Conservation (phyloP, 2,329 filamentous ascomycete genomes). For the Beauveria sp. region DNA sequence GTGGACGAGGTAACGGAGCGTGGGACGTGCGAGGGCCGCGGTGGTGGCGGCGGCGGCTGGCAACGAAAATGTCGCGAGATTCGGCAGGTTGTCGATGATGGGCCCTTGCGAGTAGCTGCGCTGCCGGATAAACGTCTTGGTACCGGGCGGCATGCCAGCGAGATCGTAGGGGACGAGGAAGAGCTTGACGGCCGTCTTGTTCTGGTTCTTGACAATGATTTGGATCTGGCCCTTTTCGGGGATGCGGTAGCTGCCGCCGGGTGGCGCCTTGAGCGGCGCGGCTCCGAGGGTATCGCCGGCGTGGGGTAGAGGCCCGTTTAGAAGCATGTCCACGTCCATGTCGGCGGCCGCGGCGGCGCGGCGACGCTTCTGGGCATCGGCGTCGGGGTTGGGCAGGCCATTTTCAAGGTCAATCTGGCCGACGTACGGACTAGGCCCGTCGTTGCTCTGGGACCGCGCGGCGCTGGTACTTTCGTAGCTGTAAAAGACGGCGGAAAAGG, state of each 20-base stretch:
- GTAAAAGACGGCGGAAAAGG: slow-evolving; percentile 94
- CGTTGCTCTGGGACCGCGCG: slow-evolving; percentile 58
- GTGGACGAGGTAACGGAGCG: slow-evolving; percentile 83
- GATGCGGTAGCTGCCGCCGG: slow-evolving; percentile 87
- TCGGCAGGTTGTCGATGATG: slow-evolving; percentile 60
- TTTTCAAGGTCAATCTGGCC: slow-evolving; percentile 89
- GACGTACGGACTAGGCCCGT: slow-evolving; percentile 93
- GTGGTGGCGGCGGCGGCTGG: slow-evolving; percentile 16
- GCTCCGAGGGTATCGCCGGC: slow-evolving; percentile 18
- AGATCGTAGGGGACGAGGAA: slow-evolving; percentile 93
- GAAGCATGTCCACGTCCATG: slow-evolving; percentile 16
- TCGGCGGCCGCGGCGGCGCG: slow-evolving; percentile 40
- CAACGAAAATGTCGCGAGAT: slow-evolving; percentile 13
- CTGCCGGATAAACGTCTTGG: slow-evolving; percentile 93
- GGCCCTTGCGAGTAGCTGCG: slow-evolving; percentile 85
- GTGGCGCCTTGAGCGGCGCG: slow-evolving; percentile 49
- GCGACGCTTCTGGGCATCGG: slow-evolving; percentile 32
- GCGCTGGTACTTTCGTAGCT: slow-evolving; percentile 68
- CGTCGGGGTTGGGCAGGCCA: slow-evolving; percentile 50
- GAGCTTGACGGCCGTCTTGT: slow-evolving; percentile 95
- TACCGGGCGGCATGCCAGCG: slow-evolving; percentile 83
- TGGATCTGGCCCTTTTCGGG: slow-evolving; percentile 91
- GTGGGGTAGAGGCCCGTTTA: slow-evolving; percentile 15
- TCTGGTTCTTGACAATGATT: slow-evolving; percentile 95
- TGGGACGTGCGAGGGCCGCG: slow-evolving; percentile 48